Evolutionary conservation across 805 yeast genomes (phyloP).

Genomic region (Wickerhamomyces strasburgensis): DNA sequence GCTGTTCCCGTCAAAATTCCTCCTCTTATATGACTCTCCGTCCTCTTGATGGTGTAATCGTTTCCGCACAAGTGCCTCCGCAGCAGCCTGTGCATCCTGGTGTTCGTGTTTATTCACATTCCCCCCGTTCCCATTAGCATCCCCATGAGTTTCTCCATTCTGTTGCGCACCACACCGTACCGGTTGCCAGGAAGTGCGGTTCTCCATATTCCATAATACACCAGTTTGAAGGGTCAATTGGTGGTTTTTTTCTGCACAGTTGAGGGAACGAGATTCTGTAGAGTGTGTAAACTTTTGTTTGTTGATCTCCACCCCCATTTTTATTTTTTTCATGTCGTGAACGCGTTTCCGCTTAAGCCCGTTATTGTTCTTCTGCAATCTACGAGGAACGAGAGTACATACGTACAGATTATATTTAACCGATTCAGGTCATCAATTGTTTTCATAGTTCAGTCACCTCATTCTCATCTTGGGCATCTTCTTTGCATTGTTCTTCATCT

Average conservation of each 20-base stretch:
- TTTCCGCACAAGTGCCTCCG: conserved; percentile 15
- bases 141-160: no score
- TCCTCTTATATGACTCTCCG: conserved; percentile 14
- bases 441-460: not conserved
- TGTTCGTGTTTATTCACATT: conserved; percentile 21
- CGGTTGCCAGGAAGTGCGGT: no score
- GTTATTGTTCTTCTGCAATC: no score
- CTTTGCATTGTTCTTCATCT: conserved; percentile 12
- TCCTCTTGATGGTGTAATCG: conserved; percentile 15
- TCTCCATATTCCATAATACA: no score
- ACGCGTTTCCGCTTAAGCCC: no score
- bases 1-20: conserved; percentile 7
- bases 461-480: conserved; percentile 20
- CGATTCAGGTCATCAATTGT: no score
- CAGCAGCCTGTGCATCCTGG: not conserved
- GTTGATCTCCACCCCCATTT: not conserved
- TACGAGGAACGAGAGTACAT: no score
- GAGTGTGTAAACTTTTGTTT: not conserved
- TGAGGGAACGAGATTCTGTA: not conserved
- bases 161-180: no score
- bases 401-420: no score
- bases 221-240: no score
- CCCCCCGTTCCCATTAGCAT: no score
- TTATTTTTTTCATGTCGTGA: no score
- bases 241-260: not conserved